A percentile compares a stretch with the other conserved stretches of the same genome.
Evolutionary conservation across 2,329 filamentous ascomycete genomes (phyloP).

Genomic region (Dactylellina cionopaga): DNA sequence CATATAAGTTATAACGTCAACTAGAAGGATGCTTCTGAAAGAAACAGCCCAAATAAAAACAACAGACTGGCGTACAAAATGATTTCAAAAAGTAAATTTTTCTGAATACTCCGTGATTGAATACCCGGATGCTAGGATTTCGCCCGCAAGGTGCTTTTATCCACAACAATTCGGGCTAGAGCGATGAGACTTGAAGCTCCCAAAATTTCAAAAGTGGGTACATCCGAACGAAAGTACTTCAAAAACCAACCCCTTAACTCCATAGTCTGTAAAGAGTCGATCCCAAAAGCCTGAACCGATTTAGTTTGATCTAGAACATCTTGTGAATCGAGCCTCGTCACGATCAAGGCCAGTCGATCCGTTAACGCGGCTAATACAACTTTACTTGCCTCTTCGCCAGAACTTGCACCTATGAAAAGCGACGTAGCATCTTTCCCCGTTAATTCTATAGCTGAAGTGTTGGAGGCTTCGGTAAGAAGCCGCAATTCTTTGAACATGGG

Average conservation of each 20-base stretch:
- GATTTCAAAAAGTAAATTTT: too few relatives aligned
- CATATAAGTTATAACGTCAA: too few relatives aligned
- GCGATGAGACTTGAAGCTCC: conserved; percentile 15
- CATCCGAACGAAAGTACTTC: conserved; percentile 23
- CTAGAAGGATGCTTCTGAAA: too few relatives aligned
- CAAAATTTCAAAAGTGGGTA: conserved; percentile 27
- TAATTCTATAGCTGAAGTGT: neutral
- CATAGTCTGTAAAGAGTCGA: conserved; percentile 35
- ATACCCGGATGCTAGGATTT: too few relatives aligned
- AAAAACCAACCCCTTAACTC: conserved; percentile 33
- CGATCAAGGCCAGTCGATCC: conserved; percentile 7
- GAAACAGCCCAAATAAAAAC: too few relatives aligned
- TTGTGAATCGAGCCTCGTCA: neutral
- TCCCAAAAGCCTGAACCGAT: conserved; percentile 18
- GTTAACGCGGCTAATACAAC: conserved; percentile 8
- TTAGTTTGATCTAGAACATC: conserved; percentile 21
- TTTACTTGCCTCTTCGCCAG: neutral
- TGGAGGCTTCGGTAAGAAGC: neutral
- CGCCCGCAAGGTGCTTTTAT: too few relatives aligned
- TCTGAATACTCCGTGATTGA: too few relatives aligned
- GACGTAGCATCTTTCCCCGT: neutral
- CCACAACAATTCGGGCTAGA: neutral
- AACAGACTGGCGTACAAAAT: too few relatives aligned
- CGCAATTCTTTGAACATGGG: conserved; percentile 23
- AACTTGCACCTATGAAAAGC: conserved; percentile 2